These are phyloP conservation scores for Ganoderma sinense DNA, from an alignment of 1,284 basidiomycete species.

Conservation along the genomic window DNA sequence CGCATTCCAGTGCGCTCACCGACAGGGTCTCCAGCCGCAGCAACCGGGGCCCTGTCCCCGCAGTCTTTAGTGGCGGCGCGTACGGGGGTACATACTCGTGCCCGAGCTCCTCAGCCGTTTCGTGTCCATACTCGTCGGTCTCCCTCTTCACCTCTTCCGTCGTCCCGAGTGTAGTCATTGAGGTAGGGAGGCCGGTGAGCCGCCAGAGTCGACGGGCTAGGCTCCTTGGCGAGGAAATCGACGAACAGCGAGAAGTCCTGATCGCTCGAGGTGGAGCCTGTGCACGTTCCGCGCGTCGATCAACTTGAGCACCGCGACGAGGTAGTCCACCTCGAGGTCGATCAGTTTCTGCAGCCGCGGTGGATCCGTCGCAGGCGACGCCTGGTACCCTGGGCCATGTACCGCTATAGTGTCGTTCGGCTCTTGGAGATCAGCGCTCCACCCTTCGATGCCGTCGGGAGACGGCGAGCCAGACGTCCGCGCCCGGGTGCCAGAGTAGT, in stretches of 20 bases:
- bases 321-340: constrained; percentile 61
- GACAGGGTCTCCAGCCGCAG: constrained; percentile 49
- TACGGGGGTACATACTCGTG: not conserved
- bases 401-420: constrained; percentile 4
- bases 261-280: constrained; percentile 54
- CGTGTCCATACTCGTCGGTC: constrained; percentile 1
- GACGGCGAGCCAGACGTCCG: constrained; percentile 38
- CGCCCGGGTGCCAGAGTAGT: constrained; percentile 63
- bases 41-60: constrained; percentile 37
- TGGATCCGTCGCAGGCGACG: constrained; percentile 31
- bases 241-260: constrained; percentile 59
- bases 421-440: constrained; percentile 24
- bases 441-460: constrained; percentile 30
- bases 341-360: constrained; percentile 51
- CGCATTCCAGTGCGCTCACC: constrained; percentile 56
- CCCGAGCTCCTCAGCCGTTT: constrained; percentile 7
- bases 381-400: constrained; percentile 19
- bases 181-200: too few relatives aligned
- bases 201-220: constrained; percentile 27
- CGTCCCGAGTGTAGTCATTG: constrained; percentile 19
- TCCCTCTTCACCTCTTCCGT: too few relatives aligned
- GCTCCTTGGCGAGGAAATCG: constrained; percentile 40
- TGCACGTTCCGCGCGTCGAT: constrained; percentile 53
- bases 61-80: too few relatives aligned
- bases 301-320: constrained; percentile 50